Conservation (phyloP, 345 rosid species). For the Moringa oleifera region DNA sequence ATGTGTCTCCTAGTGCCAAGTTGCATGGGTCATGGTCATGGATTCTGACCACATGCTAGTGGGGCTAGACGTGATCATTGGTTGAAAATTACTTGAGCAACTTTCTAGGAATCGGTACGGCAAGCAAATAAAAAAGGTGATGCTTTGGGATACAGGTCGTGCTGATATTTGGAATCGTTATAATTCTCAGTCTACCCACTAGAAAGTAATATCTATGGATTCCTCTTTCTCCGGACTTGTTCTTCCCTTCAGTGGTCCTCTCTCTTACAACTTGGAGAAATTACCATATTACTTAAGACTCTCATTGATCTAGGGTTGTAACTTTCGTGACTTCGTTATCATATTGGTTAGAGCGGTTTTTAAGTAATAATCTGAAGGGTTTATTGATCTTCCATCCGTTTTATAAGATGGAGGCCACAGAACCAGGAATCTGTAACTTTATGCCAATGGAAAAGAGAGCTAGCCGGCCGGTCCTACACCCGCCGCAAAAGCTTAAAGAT, state of each 20-base stretch:
- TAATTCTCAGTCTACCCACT: conserved; percentile 22
- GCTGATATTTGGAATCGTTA: conserved; percentile 37
- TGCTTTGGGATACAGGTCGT: conserved; percentile 16
- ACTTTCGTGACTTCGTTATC: neutral
- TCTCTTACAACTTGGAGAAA: conserved; percentile 36
- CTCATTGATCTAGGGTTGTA: neutral
- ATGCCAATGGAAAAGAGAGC: conserved; percentile 4
- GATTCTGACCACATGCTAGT: conserved; percentile 30
- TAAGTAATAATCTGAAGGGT: conserved; percentile 1
- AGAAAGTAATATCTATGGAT: conserved; percentile 27
- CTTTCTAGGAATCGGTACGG: conserved; percentile 37
- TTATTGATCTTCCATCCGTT: too few relatives aligned
- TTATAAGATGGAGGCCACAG: neutral
- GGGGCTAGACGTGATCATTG: conserved; percentile 48
- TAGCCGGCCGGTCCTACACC: neutral
- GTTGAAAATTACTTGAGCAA: conserved; percentile 41
- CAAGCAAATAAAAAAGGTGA: conserved; percentile 17
- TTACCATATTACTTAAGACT: neutral
- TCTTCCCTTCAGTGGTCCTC: conserved; percentile 38
- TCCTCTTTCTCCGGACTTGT: conserved; percentile 20
- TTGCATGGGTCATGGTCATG: conserved; percentile 33
- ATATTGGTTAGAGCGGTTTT: neutral
- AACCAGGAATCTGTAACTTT: conserved; percentile 10
- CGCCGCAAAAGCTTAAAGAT: conserved; percentile 12
- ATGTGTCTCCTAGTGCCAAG: conserved; percentile 23